phyloP scores from a whole-genome alignment of 495 filamentous ascomycete species.

The Neurospora sp. region DNA sequence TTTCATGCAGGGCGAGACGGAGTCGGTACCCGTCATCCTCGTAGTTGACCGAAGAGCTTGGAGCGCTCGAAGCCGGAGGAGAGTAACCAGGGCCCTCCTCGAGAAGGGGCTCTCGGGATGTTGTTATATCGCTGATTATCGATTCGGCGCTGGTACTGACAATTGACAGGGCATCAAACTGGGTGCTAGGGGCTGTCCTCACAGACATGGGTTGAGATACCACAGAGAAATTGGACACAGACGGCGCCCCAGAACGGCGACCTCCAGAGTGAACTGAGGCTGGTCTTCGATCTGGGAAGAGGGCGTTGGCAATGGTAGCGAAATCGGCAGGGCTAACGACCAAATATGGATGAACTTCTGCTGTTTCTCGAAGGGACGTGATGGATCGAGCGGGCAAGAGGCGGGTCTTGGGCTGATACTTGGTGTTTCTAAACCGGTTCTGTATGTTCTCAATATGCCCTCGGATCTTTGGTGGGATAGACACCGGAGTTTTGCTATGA shows the following conservation, averaged over 20 bases:
- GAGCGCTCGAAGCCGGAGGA: conserved; percentile 27
- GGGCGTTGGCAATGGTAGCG: conserved; percentile 55
- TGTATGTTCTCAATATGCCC: conserved; percentile 70
- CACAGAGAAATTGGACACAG: conserved; percentile 51
- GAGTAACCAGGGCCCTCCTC: conserved; percentile 41
- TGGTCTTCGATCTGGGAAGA: conserved; percentile 56
- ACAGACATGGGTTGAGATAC: conserved; percentile 40
- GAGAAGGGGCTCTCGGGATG: conserved; percentile 53
- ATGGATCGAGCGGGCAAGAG: conserved; percentile 58
- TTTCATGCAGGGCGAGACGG: conserved; percentile 52
- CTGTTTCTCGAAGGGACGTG: conserved; percentile 58
- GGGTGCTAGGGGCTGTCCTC: conserved; percentile 30
- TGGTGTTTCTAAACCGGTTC: conserved; percentile 45
- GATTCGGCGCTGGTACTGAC: conserved; percentile 60
- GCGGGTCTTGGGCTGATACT: conserved; percentile 43
- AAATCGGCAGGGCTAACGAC: conserved; percentile 67
- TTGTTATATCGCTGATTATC: conserved; percentile 55
- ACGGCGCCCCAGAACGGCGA: conserved; percentile 54
- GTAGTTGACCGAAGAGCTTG: conserved; percentile 25
- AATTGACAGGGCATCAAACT: conserved; percentile 48
- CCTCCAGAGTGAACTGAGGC: conserved; percentile 42
- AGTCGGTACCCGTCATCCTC: conserved; percentile 47
- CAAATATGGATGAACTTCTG: conserved; percentile 62
- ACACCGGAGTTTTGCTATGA: conserved; percentile 48
- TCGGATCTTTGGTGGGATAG: conserved; percentile 56